phyloP scores from a whole-genome alignment of 371 early-diverging fungal species.

The Syncephalastrum racemosum region DNA sequence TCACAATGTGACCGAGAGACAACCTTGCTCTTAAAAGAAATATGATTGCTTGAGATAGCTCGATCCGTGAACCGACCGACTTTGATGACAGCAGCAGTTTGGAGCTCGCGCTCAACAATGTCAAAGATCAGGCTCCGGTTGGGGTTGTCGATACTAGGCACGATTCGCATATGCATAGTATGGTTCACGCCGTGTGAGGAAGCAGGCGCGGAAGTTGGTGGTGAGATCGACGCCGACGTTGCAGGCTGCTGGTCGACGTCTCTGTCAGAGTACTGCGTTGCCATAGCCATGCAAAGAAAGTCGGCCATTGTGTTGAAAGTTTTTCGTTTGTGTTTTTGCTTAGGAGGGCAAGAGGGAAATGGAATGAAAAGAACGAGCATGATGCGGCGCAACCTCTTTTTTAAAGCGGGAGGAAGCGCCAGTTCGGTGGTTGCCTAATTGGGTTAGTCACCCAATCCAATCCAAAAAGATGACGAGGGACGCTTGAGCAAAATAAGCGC shows the following conservation, averaged over 20 bases:
- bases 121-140: conserved; percentile 75
- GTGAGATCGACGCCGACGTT: not conserved
- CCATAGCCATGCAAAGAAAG: conserved; percentile 20
- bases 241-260: conserved; percentile 2
- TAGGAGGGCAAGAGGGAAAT: not conserved
- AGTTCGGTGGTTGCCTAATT: no score
- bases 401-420: no score
- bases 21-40: conserved; percentile 92
- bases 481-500: no score
- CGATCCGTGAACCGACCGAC: conserved; percentile 79
- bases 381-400: no score
- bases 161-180: conserved; percentile 63
- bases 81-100: conserved; percentile 62
- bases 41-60: conserved; percentile 53
- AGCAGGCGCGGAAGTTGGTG: conserved; percentile 3
- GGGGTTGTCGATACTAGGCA: conserved; percentile 68
- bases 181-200: conserved; percentile 14
- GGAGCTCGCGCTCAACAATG: conserved; percentile 73
- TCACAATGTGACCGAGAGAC: conserved; percentile 93
- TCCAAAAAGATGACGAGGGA: no score
- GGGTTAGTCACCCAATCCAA: no score
- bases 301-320: conserved; percentile 16
- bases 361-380: conserved; percentile 4
- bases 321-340: not conserved
- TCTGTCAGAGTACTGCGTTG: conserved; percentile 12